These are phyloP conservation scores for Adansonia madagascariensis DNA, from an alignment of 441 rosid genomes.

Conservation along the genomic window DNA sequence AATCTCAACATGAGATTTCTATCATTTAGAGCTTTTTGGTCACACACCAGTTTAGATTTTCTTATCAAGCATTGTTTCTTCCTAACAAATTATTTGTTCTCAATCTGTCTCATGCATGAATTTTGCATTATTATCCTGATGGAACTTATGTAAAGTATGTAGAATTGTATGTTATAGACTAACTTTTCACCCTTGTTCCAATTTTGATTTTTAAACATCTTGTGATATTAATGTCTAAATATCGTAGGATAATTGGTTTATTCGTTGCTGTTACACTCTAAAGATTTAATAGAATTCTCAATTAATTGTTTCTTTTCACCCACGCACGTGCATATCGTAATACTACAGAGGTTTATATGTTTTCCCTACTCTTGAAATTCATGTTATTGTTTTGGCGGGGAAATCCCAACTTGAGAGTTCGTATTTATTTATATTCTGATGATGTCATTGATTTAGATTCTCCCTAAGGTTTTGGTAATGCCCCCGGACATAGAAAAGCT, in stretches of 20 bases:
- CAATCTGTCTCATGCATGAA: no score
- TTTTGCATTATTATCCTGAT: no score
- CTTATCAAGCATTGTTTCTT: no score
- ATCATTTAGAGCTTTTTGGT: no score
- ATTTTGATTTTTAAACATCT: neutral
- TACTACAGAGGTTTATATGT: conserved; percentile 17
- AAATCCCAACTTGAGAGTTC: conserved; percentile 90
- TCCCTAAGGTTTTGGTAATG: conserved; percentile 70
- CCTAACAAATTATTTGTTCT: no score
- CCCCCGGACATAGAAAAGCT: conserved; percentile 63
- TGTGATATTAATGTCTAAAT: neutral
- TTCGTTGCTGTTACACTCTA: neutral
- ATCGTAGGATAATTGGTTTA: neutral
- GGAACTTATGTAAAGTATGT: no score
- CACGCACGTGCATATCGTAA: neutral
- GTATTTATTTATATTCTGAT: conserved; percentile 80
- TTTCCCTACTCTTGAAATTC: neutral
- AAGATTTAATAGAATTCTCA: neutral
- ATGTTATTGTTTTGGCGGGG: conserved; percentile 58
- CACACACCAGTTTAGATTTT: no score
- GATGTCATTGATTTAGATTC: conserved; percentile 71
- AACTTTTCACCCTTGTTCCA: no score
- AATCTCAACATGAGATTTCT: no score
- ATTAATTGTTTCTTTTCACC: conserved; percentile 17
- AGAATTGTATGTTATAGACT: no score